Evolutionary conservation across 768 basidiomycete genomes (phyloP), one percentile per base, ranked within the genome.

Genomic region (Mycena galopus): DNA sequence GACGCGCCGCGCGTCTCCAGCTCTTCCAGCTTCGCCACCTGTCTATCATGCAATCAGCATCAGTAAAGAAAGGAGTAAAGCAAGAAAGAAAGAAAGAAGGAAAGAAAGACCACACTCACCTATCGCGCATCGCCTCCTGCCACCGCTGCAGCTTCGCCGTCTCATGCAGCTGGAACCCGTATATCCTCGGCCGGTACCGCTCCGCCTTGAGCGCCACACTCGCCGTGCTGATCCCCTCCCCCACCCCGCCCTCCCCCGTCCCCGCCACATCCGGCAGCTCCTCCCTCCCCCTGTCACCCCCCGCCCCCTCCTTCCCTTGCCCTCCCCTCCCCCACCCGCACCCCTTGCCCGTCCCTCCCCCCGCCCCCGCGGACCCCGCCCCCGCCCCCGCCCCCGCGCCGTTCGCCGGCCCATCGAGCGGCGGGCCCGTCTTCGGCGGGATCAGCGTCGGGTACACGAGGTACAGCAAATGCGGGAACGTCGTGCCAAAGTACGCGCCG

Each of bases 401-500:
- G 17, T 29, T 25, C 17, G 30, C 7, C 1, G 67, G 63, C 12
- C 68, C 73, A 29, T 75, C 81, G 17, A 75, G 70, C 7, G 78
- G 79, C 3, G 85, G 82, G 0, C 91, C 88, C 33, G 84, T 88
- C 83, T 98, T 98, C 33, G 92, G 89, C 25, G 97, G 96, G 51
- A 98, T 93, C 74, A 98, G 91, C 56, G 92, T 90, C 0, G 98
- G 97, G 81, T 99, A 98, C 39, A 98, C 96, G 86, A 99, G 95
- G 86, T 97, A 98, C 58, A 98, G 86, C 65, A 99, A 91, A 81
- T 98, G 97, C 0, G 97, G 96, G 86, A 99, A 98, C 1, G 97
- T 98, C 0, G 96, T 97, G 71, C 98, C 98, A 77, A 99, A 99
- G 84, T 97, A 99, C 2, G 98, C 98, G 32, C 98, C 97, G 80